phyloP scores from a whole-genome alignment of 495 filamentous ascomycete species.

The Parmelia sp. region DNA sequence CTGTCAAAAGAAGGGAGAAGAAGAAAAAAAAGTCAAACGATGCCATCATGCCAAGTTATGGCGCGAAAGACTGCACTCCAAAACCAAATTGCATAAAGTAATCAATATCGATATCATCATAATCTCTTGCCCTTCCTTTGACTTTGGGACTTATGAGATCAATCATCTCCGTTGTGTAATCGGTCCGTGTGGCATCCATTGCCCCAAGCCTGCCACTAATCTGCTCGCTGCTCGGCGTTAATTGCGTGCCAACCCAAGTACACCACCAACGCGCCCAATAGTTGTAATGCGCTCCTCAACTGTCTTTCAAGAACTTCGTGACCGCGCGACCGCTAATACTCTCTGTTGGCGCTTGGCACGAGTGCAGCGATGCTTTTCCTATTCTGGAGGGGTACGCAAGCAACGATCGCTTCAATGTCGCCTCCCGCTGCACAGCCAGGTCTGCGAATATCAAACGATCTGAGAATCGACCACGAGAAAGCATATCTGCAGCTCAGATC shows the following conservation, averaged over 20 bases:
- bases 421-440: constrained; percentile 12
- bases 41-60: neutral
- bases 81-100: neutral
- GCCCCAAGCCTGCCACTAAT: neutral
- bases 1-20: neutral
- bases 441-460: constrained; percentile 4
- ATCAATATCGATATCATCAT: neutral
- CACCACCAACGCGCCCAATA: neutral
- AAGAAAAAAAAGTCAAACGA: neutral
- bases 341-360: neutral
- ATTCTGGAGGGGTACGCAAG: neutral
- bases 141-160: neutral
- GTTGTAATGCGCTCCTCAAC: neutral
- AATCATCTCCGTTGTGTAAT: neutral
- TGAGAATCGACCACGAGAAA: neutral
- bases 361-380: neutral
- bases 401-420: constrained; percentile 4
- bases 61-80: too few relatives aligned
- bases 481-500: constrained; percentile 15
- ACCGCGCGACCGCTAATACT: constrained; percentile 1
- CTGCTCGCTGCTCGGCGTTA: neutral
- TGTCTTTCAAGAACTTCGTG: neutral
- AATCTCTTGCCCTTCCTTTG: neutral
- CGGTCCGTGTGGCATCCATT: neutral
- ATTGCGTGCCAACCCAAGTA: neutral